Base-by-base conservation (phyloP, 495 filamentous ascomycete genomes). In the Schizothecium vesticola region DNA sequence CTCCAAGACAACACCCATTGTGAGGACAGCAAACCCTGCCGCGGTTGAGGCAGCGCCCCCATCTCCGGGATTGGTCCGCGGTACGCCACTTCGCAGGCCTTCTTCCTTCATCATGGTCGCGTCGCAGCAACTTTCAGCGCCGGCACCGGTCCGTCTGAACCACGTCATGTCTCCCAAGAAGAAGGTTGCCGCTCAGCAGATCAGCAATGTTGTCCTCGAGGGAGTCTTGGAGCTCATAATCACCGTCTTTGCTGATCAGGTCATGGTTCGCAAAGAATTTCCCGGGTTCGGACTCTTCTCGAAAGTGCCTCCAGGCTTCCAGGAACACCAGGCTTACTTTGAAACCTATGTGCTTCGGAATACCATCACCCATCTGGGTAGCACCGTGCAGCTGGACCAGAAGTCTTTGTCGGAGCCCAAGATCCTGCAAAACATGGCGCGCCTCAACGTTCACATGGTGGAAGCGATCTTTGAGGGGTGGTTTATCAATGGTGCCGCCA, bases 391-490 rank as follows among this genome's bases (percentile, higher is more conserved):
- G 66, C 82, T 92, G 11, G 84, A 93, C 66, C 88, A 89, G 73
- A 86, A 87, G 56, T 77, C 88, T 9, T 82, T 98, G n/a, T 85
- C 83, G 62, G 93, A 98, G 76, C 90, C 94, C 7, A 89, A 89
- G 68, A 86, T 95, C 13, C 81, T 99, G 58, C 92, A 89, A 29
- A 99, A 97, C 71, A 83, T 99, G 74, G 86, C 89, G 2, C 87
- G 93, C 22, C 90, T 96, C 65, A 86, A 88, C 26, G 81, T 86
- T 0, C 92, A 97, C 74, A 84, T 97, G 73, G 86, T 88, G 0
- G 96, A 99, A 79, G 91, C 92, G 29, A 87, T 97, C 19, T 97
- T 92, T 71, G 95, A 99, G 78, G 95, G 95, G 31, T 97, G 92
- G 92, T 97, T 97, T 73, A 85, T 97, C 57, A 88, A 93, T 68